A percentile compares a stretch with the other conserved stretches of the same genome.
Evolutionary conservation across 768 basidiomycete genomes (phyloP).

Genomic region (Boletus pseudopeckii): DNA sequence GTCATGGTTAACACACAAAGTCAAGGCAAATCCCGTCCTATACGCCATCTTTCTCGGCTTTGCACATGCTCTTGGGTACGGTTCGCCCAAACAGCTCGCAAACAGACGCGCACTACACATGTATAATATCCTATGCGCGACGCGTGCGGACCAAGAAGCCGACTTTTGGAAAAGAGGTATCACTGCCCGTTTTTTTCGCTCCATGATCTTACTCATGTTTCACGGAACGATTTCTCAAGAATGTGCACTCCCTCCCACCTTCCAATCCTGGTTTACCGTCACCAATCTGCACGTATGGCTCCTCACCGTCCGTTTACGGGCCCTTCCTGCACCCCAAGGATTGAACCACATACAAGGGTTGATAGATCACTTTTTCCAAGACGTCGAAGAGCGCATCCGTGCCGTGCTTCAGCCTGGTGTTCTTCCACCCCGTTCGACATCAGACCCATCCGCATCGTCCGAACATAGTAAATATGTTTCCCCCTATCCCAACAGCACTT

Average conservation of each 20-base stretch:
- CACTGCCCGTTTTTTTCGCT: constrained; percentile 2
- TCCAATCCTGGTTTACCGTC: constrained; percentile 95
- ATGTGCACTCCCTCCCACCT: constrained; percentile 84
- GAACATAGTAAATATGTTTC: constrained; percentile 20
- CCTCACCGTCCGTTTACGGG: constrained; percentile 81
- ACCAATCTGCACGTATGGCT: constrained; percentile 93
- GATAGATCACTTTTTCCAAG: constrained; percentile 93
- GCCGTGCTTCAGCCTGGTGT: constrained; percentile 63
- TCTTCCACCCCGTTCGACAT: constrained; percentile 22
- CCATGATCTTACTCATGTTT: neutral
- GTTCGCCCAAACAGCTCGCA: constrained; percentile 57
- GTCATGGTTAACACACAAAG: constrained; percentile 55
- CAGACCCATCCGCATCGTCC: constrained; percentile 8
- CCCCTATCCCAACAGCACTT: constrained; percentile 20
- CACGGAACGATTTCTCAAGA: constrained; percentile 39
- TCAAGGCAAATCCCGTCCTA: constrained; percentile 48
- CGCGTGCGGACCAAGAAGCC: constrained; percentile 54
- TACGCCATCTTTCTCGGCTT: constrained; percentile 45
- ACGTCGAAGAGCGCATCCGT: constrained; percentile 88
- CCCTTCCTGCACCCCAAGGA: constrained; percentile 68
- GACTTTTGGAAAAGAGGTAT: constrained; percentile 66
- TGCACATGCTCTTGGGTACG: constrained; percentile 55
- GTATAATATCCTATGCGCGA: constrained; percentile 55
- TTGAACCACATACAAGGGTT: constrained; percentile 72
- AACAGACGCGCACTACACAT: constrained; percentile 55